Percentiles rank a stretch among this genome's conserved stretches.
phyloP scores from a whole-genome alignment of 257 asterid species.

The Nicotiana benthamiana region DNA sequence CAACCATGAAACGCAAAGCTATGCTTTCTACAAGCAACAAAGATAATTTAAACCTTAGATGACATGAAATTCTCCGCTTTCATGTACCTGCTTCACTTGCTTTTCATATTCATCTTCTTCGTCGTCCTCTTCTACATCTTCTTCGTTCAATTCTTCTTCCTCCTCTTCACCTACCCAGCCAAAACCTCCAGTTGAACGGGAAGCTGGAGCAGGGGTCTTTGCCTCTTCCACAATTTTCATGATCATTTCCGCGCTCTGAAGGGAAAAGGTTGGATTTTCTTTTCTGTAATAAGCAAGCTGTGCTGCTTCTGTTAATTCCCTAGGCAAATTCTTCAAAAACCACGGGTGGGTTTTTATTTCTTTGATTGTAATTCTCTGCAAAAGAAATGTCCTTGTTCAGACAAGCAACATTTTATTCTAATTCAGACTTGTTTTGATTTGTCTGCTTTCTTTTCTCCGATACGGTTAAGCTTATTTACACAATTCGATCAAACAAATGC shows the following conservation, averaged over 20 bases:
- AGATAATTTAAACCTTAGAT: conserved; percentile 11
- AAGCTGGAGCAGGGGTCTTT: conserved; percentile 42
- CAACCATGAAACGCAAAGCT: background rate
- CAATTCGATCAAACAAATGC: background rate
- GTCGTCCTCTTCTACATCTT: conserved; percentile 26
- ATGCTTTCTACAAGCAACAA: background rate
- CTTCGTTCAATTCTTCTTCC: conserved; percentile 31
- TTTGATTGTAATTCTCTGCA: conserved; percentile 54
- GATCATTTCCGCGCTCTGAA: conserved; percentile 51
- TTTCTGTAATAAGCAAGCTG: conserved; percentile 46
- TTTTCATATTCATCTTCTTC: conserved; percentile 71
- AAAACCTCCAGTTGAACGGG: conserved; percentile 46
- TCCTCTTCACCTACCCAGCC: conserved; percentile 68
- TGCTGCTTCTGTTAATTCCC: conserved; percentile 62
- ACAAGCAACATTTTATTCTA: conserved; percentile 6
- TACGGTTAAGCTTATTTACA: background rate
- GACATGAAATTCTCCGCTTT: conserved; percentile 63
- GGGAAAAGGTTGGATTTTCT: conserved; percentile 57
- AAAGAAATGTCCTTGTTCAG: background rate
- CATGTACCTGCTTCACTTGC: conserved; percentile 67
- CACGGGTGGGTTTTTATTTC: conserved; percentile 70
- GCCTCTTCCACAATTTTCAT: conserved; percentile 47
- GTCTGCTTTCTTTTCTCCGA: background rate
- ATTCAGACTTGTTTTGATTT: conserved; percentile 11
- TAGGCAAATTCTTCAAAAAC: conserved; percentile 69